A percentile compares a stretch with the other conserved stretches of the same genome.
Conservation (phyloP, 352 stramenopile genomes). For the Phytophthora aleatoria region DNA sequence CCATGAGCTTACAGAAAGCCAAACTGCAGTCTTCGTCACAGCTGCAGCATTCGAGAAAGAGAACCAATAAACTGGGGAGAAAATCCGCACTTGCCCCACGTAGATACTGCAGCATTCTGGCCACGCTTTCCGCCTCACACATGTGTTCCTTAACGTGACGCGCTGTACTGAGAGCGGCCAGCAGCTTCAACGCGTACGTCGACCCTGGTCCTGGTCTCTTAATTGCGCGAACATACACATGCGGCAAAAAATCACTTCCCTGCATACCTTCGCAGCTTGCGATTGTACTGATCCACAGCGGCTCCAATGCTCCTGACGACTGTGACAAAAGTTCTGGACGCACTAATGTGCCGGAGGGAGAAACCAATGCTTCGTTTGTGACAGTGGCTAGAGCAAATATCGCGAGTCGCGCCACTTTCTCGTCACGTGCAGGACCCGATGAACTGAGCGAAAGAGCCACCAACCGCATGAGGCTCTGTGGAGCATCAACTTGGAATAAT, state of each 20-base stretch:
- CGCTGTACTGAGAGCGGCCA: slow-evolving; percentile 35
- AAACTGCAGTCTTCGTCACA: slow-evolving; percentile 22
- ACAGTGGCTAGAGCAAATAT: slow-evolving; percentile 57
- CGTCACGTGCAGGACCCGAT: slow-evolving; percentile 23
- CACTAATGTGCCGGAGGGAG: slow-evolving; percentile 18
- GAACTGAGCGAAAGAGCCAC: slow-evolving; percentile 24
- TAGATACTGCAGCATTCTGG: slow-evolving; percentile 39
- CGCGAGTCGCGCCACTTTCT: slow-evolving; percentile 41
- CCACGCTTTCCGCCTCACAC: slow-evolving; percentile 31
- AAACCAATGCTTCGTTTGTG: slow-evolving; percentile 39
- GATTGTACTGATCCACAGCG: slow-evolving; percentile 27
- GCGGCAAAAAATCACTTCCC: slow-evolving; percentile 12
- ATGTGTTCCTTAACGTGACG: slow-evolving; percentile 30
- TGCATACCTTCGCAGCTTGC: slow-evolving; percentile 24
- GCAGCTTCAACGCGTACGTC: slow-evolving; percentile 45
- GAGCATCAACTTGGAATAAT: slow-evolving; percentile 55
- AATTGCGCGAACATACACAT: slow-evolving; percentile 37
- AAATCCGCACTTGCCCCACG: slow-evolving; percentile 34
- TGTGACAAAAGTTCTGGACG: slow-evolving; percentile 18
- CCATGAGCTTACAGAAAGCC: slow-evolving; percentile 47
- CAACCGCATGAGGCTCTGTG: slow-evolving; percentile 57
- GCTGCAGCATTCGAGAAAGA: slow-evolving; percentile 47
- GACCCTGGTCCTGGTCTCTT: slow-evolving; percentile 29
- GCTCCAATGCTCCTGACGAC: slow-evolving; percentile 10
- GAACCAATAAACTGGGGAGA: slow-evolving; percentile 39